Evolutionary conservation across 345 rosid genomes (phyloP).

Genomic region (Populus pruinosa): DNA sequence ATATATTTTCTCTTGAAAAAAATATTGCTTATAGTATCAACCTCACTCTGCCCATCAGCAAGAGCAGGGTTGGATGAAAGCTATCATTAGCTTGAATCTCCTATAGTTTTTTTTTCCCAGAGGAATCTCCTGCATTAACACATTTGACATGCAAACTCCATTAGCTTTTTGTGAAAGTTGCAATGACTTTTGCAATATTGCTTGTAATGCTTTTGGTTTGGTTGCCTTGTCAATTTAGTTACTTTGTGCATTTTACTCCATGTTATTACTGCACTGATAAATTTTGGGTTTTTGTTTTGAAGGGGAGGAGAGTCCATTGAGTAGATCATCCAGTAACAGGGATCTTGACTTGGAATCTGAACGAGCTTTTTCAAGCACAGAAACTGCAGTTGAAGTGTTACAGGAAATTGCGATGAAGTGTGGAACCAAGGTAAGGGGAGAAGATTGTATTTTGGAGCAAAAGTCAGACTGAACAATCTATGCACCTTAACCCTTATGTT

Average conservation of each 20-base stretch:
- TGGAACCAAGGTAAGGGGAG: slow-evolving; percentile 68
- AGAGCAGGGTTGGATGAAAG: background rate
- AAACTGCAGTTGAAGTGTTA: slow-evolving; percentile 54
- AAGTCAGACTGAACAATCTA: background rate
- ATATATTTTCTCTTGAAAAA: background rate
- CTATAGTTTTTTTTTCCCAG: background rate
- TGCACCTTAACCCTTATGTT: background rate
- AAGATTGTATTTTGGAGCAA: background rate
- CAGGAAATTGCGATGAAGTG: slow-evolving; percentile 79
- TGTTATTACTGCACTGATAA: background rate
- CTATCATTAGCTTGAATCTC: background rate
- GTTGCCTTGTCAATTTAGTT: background rate
- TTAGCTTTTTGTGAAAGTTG: background rate
- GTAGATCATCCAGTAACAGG: slow-evolving; percentile 57
- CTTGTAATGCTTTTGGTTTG: background rate
- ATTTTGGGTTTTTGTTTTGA: slow-evolving; percentile 25
- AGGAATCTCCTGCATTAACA: background rate
- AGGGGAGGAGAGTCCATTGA: slow-evolving; percentile 60
- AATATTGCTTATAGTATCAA: background rate
- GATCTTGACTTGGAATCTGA: slow-evolving; percentile 64
- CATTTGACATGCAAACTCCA: background rate
- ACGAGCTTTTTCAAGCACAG: slow-evolving; percentile 50
- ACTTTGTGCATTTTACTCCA: background rate
- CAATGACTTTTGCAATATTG: background rate
- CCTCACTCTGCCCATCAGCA: background rate